Evolutionary conservation across 441 rosid species (phyloP).

Genomic region (Arabidopsis hybrid): DNA sequence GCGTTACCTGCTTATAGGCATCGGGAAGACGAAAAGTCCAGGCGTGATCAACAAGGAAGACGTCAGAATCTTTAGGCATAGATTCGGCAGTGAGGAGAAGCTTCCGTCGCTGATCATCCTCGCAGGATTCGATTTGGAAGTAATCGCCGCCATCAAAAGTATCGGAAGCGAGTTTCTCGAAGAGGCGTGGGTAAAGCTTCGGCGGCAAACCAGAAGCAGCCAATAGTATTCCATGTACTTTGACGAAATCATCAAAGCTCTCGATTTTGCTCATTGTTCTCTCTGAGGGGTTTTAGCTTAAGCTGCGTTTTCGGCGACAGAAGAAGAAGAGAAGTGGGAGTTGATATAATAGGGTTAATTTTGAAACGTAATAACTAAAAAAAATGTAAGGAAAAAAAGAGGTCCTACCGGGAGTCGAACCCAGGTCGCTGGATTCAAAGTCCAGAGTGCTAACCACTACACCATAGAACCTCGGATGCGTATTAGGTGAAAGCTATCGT

Average conservation of each 20-base stretch:
- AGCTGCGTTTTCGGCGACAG: background rate
- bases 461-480: constrained; percentile 72
- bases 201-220: constrained; percentile 85
- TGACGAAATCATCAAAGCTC: constrained; percentile 79
- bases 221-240: constrained; percentile 78
- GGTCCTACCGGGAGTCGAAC: constrained; percentile 98
- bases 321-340: no score
- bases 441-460: constrained; percentile 99
- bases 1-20: constrained; percentile 70
- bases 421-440: constrained; percentile 99
- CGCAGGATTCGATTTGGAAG: constrained; percentile 76
- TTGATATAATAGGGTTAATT: no score
- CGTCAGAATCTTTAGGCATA: constrained; percentile 68
- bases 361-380: no score
- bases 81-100: constrained; percentile 70
- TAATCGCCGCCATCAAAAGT: constrained; percentile 82
- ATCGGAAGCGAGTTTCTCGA: constrained; percentile 74
- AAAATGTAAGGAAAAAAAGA: background rate
- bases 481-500: no score
- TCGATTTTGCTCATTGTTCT: constrained; percentile 47
- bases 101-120: constrained; percentile 70
- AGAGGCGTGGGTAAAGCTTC: constrained; percentile 69
- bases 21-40: constrained; percentile 95
- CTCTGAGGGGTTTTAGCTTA: background rate
- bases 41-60: constrained; percentile 91